Evolutionary conservation across 306 rosid species (phyloP), one percentile per base, ranked within the genome.

Genomic region (Rosa chinensis): DNA sequence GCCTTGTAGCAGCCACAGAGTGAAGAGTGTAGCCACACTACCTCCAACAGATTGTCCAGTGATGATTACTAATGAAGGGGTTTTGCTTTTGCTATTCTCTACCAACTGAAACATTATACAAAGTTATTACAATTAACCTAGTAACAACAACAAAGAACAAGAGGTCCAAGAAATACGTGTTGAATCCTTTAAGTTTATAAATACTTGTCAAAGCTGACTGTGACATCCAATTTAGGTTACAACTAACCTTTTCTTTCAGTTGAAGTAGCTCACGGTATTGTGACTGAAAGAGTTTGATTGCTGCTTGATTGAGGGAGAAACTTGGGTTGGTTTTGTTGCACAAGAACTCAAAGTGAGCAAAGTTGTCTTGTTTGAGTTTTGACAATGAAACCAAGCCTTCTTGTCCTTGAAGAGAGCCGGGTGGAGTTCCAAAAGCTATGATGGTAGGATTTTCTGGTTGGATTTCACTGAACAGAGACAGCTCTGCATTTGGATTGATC

Each of bases 31-130:
- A 81, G 98, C 98, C 58, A 90, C 82, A 43, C 89, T 32, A 74
- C 98, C 97, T 72, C 96, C 97, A 42, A 83, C 70, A 55, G 69
- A 88, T 73, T 61, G 79, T 78, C 98, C 96, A 20, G 93, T 90
- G 49, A 90, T 77, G 45, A 94, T 79, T 86, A 94, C 80, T 84
- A 88, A 16, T 37, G 62, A 71, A 20, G 72, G 48, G 17, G 80
- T 40, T 44, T 43, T 21, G 40, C 50, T 39, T 11, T 66, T 39
- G 72, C 25, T 39, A 16, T 66, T 40, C 8, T 62, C 18, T 53
- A 21, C 72, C 44, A 39, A 2, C 23, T 72, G 50, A 11, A 48
- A 62, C 84, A 75, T 89, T 85, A 79, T 77, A 82, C 62, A 20
- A 64, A 21, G 10, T 8, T 23, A 16, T 7, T 10, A 18, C 2